Conservation (phyloP, 805 yeast genomes). For the Suhomyces canberraensis region DNA sequence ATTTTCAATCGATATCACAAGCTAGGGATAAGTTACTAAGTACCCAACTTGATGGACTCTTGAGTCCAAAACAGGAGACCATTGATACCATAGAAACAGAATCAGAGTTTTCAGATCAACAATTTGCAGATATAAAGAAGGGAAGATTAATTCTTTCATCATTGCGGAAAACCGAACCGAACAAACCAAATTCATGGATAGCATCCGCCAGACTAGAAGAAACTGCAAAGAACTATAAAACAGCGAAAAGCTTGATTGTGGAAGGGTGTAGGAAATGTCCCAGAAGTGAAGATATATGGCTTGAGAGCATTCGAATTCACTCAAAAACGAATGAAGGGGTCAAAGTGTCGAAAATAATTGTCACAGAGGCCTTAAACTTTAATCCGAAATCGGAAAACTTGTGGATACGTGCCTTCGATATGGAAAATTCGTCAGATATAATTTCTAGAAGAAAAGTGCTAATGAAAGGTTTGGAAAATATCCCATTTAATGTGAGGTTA, state of each 20-base stretch:
- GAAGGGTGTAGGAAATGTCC: constrained; percentile 76
- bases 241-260: constrained; percentile 60
- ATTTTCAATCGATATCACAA: constrained; percentile 54
- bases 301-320: constrained; percentile 70
- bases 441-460: constrained; percentile 54
- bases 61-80: constrained; percentile 17
- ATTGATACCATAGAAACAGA: constrained; percentile 3
- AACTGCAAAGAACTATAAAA: constrained; percentile 49
- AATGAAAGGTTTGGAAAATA: constrained; percentile 65
- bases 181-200: constrained; percentile 77
- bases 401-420: constrained; percentile 70
- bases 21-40: constrained; percentile 62
- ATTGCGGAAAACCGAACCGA: constrained; percentile 68
- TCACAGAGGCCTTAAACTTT: constrained; percentile 60
- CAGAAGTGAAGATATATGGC: constrained; percentile 71
- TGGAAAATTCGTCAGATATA: constrained; percentile 52
- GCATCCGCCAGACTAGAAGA: constrained; percentile 80
- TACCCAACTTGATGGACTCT: constrained; percentile 45
- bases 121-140: constrained; percentile 55
- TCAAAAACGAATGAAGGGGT: constrained; percentile 34
- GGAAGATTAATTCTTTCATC: constrained; percentile 63
- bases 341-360: constrained; percentile 53
- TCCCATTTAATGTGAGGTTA: constrained; percentile 55
- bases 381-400: constrained; percentile 56
- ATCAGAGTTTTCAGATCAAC: constrained; percentile 15